phyloP scores from a whole-genome alignment of 2,329 filamentous ascomycete species.

The Cadophora sp. region DNA sequence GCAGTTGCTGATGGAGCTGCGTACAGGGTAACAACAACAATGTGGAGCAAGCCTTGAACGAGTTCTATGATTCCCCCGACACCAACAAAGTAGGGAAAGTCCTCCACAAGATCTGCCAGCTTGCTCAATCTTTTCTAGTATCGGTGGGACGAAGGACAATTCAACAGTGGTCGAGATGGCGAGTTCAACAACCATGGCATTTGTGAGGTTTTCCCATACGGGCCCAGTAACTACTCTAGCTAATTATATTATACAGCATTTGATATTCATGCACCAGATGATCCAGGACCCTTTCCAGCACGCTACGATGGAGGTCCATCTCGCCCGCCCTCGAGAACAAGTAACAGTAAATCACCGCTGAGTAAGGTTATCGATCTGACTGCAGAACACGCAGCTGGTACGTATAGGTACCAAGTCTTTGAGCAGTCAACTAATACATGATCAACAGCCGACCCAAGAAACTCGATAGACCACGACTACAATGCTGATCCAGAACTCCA shows the following conservation, averaged over 20 bases:
- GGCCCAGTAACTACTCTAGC: background rate
- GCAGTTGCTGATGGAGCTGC: slow-evolving; percentile 29
- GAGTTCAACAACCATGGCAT: slow-evolving; percentile 52
- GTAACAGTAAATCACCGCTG: slow-evolving; percentile 62
- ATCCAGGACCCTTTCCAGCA: slow-evolving; percentile 50
- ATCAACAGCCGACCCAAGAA: slow-evolving; percentile 47
- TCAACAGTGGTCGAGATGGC: slow-evolving; percentile 60
- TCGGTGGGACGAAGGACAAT: slow-evolving; percentile 62
- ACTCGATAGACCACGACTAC: slow-evolving; percentile 35
- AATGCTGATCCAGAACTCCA: slow-evolving; percentile 60
- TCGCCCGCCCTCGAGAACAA: slow-evolving; percentile 65
- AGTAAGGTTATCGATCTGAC: slow-evolving; percentile 58
- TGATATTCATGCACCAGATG: slow-evolving; percentile 60
- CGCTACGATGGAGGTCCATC: slow-evolving; percentile 52
- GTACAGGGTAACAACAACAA: slow-evolving; percentile 54
- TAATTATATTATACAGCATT: slow-evolving; percentile 53
- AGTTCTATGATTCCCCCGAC: slow-evolving; percentile 58
- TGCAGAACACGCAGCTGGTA: slow-evolving; percentile 52
- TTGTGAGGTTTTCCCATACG: slow-evolving; percentile 48
- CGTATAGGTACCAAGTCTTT: slow-evolving; percentile 32
- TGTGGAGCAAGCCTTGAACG: slow-evolving; percentile 56
- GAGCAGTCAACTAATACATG: slow-evolving; percentile 21
- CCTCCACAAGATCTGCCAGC: slow-evolving; percentile 1
- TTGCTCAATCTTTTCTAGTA: slow-evolving; percentile 48
- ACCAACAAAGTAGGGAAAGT: slow-evolving; percentile 47